These are phyloP conservation scores for Ophiostoma triangulosporum DNA, from an alignment of 2,329 filamentous ascomycete genomes.

Conservation along the genomic window DNA sequence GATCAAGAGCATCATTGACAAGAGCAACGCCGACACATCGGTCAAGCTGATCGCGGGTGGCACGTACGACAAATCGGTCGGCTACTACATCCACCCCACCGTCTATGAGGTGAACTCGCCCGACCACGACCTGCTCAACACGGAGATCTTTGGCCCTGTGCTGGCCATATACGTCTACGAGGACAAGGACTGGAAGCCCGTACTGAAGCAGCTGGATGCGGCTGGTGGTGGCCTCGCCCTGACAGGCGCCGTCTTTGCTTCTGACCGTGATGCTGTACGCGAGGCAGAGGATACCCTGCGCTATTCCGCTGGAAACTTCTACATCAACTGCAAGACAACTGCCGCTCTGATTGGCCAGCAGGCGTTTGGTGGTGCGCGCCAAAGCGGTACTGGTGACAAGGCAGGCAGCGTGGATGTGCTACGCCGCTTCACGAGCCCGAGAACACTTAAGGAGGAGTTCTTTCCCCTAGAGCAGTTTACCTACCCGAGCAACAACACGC, in stretches of 20 bases:
- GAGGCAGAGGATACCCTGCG: conserved; percentile 38
- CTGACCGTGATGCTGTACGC: conserved; percentile 32
- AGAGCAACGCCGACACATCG: conserved; percentile 27
- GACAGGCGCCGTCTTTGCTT: conserved; percentile 36
- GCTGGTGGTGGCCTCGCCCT: conserved; percentile 52
- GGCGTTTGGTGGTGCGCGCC: conserved; percentile 38
- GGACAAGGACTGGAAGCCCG: conserved; percentile 46
- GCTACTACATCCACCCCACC: conserved; percentile 33
- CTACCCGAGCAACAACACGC: conserved; percentile 51
- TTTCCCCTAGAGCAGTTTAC: conserved; percentile 44
- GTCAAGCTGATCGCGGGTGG: conserved; percentile 33
- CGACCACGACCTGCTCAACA: conserved; percentile 29
- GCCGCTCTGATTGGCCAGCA: conserved; percentile 43
- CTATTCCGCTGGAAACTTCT: conserved; percentile 43
- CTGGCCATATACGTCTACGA: conserved; percentile 33
- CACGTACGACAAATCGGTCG: conserved; percentile 26
- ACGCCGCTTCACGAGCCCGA: conserved; percentile 35
- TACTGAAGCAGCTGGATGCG: conserved; percentile 57
- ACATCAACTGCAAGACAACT: conserved; percentile 45
- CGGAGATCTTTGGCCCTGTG: conserved; percentile 36
- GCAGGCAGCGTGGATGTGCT: conserved; percentile 37
- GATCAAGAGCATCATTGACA: conserved; percentile 31
- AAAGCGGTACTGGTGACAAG: conserved; percentile 43
- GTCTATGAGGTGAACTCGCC: conserved; percentile 29
- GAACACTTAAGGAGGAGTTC: conserved; percentile 58